Percentiles rank a stretch among this genome's conserved stretches.
Conservation (phyloP, 169 alveolate genomes). For the Eimeria zaria region DNA sequence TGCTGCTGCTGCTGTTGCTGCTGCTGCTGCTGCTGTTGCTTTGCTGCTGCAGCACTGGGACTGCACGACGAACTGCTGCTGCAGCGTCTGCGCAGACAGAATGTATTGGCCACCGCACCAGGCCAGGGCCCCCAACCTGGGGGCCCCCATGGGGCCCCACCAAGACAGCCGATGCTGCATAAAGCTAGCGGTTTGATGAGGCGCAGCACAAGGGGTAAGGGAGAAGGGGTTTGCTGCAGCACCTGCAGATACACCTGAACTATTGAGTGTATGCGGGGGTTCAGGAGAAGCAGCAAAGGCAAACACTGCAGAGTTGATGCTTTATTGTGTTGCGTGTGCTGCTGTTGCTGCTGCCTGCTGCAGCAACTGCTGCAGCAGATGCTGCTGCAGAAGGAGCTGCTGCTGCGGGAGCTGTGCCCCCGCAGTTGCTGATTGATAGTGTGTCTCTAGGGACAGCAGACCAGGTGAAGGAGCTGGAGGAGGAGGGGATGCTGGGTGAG, state of each 20-base stretch:
- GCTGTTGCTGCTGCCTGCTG: slow-evolving; percentile 8
- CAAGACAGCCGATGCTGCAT: too few species aligned
- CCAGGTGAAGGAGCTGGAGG: neutral
- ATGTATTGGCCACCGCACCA: neutral
- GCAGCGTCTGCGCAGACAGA: neutral
- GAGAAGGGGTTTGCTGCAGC: neutral
- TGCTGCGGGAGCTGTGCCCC: neutral
- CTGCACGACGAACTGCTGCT: slow-evolving; percentile 5
- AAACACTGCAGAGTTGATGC: neutral
- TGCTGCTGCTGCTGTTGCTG: too few species aligned
- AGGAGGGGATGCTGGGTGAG: slow-evolving; percentile 39
- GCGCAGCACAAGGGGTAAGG: neutral
- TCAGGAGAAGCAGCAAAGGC: neutral
- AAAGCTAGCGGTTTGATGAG: neutral
- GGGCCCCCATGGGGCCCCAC: neutral
- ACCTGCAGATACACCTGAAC: neutral
- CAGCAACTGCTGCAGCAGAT: slow-evolving; percentile 1
- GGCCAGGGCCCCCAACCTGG: neutral
- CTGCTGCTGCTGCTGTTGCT: neutral
- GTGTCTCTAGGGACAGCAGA: slow-evolving; percentile 20
- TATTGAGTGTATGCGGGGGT: neutral
- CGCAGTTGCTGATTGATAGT: neutral
- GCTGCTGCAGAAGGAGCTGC: neutral
- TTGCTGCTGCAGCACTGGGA: slow-evolving; percentile 37
- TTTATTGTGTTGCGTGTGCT: neutral